Percentiles rank a stretch among this genome's conserved stretches.
Evolutionary conservation across 2,329 filamentous ascomycete genomes (phyloP).

Genomic region (Neoscytalidium dimidiatum): DNA sequence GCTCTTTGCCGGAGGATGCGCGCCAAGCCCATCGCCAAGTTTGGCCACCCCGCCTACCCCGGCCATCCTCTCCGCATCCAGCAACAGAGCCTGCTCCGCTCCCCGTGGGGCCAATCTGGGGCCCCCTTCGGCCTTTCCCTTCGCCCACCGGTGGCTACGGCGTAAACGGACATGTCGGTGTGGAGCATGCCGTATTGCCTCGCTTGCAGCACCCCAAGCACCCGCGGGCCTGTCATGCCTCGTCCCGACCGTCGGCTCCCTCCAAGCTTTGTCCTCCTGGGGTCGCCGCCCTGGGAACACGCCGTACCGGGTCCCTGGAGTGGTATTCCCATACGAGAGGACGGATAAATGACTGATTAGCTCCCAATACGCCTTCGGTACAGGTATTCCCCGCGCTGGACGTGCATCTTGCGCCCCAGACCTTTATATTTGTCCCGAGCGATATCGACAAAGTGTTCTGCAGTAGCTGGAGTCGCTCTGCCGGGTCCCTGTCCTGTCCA

Average conservation of each 20-base stretch:
- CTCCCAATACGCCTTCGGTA: not conserved
- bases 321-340: not conserved
- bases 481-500: not conserved
- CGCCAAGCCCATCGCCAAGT: not conserved
- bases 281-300: not conserved
- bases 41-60: not conserved
- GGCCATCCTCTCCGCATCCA: conserved; percentile 1
- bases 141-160: conserved; percentile 2
- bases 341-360: conserved; percentile 1
- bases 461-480: not conserved
- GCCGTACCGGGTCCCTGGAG: not conserved
- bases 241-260: not conserved
- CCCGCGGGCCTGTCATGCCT: not conserved
- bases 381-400: not conserved
- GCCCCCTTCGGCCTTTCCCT: not conserved
- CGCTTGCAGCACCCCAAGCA: not conserved
- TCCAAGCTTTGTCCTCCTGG: not conserved
- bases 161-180: conserved; percentile 1
- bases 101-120: conserved; percentile 18
- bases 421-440: conserved; percentile 11
- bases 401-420: not conserved
- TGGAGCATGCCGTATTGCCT: not conserved
- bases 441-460: not conserved
- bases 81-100: not conserved
- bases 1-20: not conserved